These are phyloP conservation scores for Rhizomucor pusillus DNA, from an alignment of 371 early-diverging fungal genomes.

Conservation along the genomic window DNA sequence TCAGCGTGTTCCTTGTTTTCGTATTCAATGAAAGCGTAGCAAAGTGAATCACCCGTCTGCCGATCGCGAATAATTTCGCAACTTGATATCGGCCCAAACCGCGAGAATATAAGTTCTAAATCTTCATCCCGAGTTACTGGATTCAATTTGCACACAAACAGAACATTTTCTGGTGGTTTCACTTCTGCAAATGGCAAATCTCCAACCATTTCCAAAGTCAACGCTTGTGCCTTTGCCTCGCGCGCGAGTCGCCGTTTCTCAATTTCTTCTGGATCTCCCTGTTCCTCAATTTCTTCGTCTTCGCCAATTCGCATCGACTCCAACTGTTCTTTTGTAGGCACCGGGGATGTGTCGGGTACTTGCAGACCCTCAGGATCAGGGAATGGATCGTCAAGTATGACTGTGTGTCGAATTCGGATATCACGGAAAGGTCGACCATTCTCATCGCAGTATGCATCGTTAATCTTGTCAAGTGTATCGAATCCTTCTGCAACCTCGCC, in stretches of 20 bases:
- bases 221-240: conserved; percentile 87
- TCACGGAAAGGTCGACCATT: conserved; percentile 80
- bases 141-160: conserved; percentile 97
- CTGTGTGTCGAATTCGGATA: conserved; percentile 91
- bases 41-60: conserved; percentile 81
- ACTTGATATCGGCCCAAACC: conserved; percentile 87
- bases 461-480: conserved; percentile 86
- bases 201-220: conserved; percentile 97
- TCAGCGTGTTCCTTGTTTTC: conserved; percentile 85
- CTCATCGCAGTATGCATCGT: conserved; percentile 70
- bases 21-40: conserved; percentile 97
- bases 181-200: conserved; percentile 97
- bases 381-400: conserved; percentile 93
- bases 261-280: conserved; percentile 69
- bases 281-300: conserved; percentile 76
- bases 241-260: conserved; percentile 63
- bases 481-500: conserved; percentile 95
- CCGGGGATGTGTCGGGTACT: conserved; percentile 77
- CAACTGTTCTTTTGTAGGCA: conserved; percentile 79
- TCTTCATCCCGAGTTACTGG: conserved; percentile 92
- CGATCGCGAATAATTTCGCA: conserved; percentile 93
- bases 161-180: conserved; percentile 94
- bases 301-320: conserved; percentile 78
- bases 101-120: conserved; percentile 87
- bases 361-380: conserved; percentile 76